Conservation (phyloP, 208 protist genomes). For the Balamuthia mandrillaris region DNA sequence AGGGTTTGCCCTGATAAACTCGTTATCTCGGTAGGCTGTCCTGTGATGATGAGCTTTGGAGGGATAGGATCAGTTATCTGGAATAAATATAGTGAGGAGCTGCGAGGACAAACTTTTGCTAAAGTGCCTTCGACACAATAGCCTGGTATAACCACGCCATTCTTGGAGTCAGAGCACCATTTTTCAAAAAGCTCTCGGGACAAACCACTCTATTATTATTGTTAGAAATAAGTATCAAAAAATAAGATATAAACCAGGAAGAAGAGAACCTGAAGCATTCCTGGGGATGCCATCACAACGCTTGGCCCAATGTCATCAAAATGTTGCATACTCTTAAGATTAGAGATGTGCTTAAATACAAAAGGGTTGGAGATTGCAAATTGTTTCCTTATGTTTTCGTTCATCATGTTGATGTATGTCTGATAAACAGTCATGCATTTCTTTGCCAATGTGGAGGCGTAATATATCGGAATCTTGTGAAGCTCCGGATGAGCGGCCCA, state of each 20-base stretch:
- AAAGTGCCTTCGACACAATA: conserved; percentile 96
- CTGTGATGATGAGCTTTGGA: conserved; percentile 75
- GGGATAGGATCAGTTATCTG: background rate
- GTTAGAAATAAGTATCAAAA: background rate
- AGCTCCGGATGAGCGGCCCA: conserved; percentile 94
- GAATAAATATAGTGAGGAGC: background rate
- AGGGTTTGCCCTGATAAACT: conserved; percentile 78
- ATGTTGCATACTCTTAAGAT: conserved; percentile 81
- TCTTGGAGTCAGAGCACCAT: conserved; percentile 92
- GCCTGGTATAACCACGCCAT: conserved; percentile 94
- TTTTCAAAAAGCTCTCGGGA: conserved; percentile 96
- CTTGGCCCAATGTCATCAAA: conserved; percentile 80
- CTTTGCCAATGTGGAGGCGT: conserved; percentile 94
- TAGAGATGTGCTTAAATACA: conserved; percentile 93
- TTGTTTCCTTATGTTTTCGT: conserved; percentile 62
- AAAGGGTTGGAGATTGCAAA: conserved; percentile 87
- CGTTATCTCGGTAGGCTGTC: conserved; percentile 59
- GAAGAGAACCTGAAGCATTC: conserved; percentile 34
- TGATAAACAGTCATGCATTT: conserved; percentile 96
- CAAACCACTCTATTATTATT: conserved; percentile 83
- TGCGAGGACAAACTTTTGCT: conserved; percentile 74
- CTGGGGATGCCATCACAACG: conserved; percentile 67
- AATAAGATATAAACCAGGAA: background rate
- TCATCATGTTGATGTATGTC: conserved; percentile 97
- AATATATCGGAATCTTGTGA: conserved; percentile 97